Conservation (phyloP, 192 early-diverging fungal species). For the Linnemannia zychae region DNA sequence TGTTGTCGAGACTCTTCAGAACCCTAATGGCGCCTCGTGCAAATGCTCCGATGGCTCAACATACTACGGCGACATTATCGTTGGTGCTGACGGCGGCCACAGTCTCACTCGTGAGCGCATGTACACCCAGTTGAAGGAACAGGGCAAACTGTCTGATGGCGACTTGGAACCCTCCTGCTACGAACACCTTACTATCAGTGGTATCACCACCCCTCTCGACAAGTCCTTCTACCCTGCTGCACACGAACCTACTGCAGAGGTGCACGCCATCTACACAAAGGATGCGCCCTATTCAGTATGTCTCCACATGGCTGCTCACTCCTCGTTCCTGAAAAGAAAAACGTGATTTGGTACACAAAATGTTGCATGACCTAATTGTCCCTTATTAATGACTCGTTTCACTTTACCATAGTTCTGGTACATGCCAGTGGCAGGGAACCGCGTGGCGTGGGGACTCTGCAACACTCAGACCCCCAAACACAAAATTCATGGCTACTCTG, state of each 20-base stretch:
- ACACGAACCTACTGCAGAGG: slow-evolving; percentile 1
- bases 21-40: slow-evolving; percentile 37
- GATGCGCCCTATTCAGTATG: slow-evolving; percentile 30
- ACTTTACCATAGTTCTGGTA: slow-evolving; percentile 41
- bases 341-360: neutral
- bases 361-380: neutral
- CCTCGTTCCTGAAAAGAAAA: neutral
- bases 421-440: slow-evolving; percentile 20
- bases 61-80: slow-evolving; percentile 47
- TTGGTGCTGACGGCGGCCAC: slow-evolving; percentile 36
- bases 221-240: slow-evolving; percentile 17
- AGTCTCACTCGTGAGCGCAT: slow-evolving; percentile 35
- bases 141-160: slow-evolving; percentile 7
- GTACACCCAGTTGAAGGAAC: slow-evolving; percentile 19
- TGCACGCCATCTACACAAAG: slow-evolving; percentile 34
- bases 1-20: slow-evolving; percentile 34
- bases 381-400: neutral
- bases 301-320: neutral
- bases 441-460: slow-evolving; percentile 35
- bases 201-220: slow-evolving; percentile 29
- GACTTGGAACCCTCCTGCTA: slow-evolving; percentile 34
- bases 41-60: slow-evolving; percentile 40
- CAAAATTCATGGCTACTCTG: slow-evolving; percentile 24
- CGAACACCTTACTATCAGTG: slow-evolving; percentile 10
- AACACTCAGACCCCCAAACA: slow-evolving; percentile 11